Base-by-base conservation (phyloP, 176 grass and related monocot species). In the Aegilops tauschii region DNA sequence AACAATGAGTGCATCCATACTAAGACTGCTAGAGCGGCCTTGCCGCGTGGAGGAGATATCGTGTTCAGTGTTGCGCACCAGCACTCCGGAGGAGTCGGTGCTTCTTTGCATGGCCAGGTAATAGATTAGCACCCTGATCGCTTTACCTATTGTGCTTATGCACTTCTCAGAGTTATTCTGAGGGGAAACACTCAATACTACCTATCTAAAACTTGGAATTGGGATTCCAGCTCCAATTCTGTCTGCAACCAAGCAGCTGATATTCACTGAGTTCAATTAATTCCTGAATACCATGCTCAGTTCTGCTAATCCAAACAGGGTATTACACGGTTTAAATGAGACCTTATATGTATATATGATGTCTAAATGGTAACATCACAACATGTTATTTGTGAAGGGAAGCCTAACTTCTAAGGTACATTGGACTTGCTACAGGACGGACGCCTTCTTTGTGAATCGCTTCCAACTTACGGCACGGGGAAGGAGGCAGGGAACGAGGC, bases 31-130 rank as follows among this genome's bases (percentile, higher is more conserved):
- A 91, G 74, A 81, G 67, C 92, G 12, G 86, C 80, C 5, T 65
- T 98, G 61, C 93, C 93, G 1, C 85, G 23, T 73, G 96, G 93
- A 12, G 96, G 96, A 65, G 86, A 94, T 68, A 67, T 98, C 23
- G 86, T 98, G 76, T 98, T 80, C 17, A 94, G 93, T 69, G 92
- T 91, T 1, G 90, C 93, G 2, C 96, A 98, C 77, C 93, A 96
- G 84, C 96, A 98, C 75, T 84, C 93, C 8, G 96, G 86, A 37
- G 96, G 93, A 70, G n/a, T 61, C 49, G 90, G 82, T 40, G 75
- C 92, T 63, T 69, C 90, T 40, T 64, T 98, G 18, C 87, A 91
- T 39, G 90, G 96, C 23, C 84, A 92, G 88, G 95, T 97, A 61
- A 69, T 40, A 6, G 59, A 78, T 31, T 31, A 73, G 8, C 20